Evolutionary conservation across 2,329 filamentous ascomycete genomes (phyloP).

Genomic region (Exophiala sideris): DNA sequence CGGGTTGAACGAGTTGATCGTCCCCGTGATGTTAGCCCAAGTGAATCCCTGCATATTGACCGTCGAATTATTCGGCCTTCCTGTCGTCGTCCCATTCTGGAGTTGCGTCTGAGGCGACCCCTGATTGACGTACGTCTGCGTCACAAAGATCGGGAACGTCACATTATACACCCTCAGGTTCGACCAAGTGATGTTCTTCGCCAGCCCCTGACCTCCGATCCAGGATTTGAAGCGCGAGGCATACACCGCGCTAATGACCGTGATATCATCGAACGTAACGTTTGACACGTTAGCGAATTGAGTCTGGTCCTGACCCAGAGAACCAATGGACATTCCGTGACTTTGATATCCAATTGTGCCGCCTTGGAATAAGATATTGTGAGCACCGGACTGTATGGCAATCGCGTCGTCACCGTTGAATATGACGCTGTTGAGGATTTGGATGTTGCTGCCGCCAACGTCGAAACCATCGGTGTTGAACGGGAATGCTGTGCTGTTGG

Average conservation of each 20-base stretch:
- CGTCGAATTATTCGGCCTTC: constrained; percentile 38
- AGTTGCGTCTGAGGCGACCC: constrained; percentile 33
- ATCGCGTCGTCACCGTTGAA: constrained; percentile 47
- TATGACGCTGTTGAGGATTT: constrained; percentile 33
- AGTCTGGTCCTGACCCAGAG: constrained; percentile 38
- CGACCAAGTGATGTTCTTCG: constrained; percentile 44
- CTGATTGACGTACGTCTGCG: constrained; percentile 45
- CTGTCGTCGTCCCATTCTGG: constrained; percentile 26
- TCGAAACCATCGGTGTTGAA: constrained; percentile 43
- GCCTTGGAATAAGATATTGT: constrained; percentile 39
- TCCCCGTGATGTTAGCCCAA: constrained; percentile 42
- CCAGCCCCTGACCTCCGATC: constrained; percentile 42
- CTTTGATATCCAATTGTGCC: constrained; percentile 45
- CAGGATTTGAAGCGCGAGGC: constrained; percentile 46
- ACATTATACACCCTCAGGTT: constrained; percentile 45
- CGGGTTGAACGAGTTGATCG: constrained; percentile 42
- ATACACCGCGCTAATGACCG: constrained; percentile 42
- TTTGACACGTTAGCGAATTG: constrained; percentile 41
- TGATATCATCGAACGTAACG: constrained; percentile 43
- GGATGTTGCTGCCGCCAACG: constrained; percentile 32
- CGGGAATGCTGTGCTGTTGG: constrained; percentile 36
- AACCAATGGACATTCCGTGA: constrained; percentile 46
- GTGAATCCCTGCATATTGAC: constrained; percentile 44
- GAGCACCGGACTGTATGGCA: constrained; percentile 38
- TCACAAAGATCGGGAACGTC: constrained; percentile 47